Conservation (phyloP, 2,329 filamentous ascomycete species). For the Lecanosticta acicola region DNA sequence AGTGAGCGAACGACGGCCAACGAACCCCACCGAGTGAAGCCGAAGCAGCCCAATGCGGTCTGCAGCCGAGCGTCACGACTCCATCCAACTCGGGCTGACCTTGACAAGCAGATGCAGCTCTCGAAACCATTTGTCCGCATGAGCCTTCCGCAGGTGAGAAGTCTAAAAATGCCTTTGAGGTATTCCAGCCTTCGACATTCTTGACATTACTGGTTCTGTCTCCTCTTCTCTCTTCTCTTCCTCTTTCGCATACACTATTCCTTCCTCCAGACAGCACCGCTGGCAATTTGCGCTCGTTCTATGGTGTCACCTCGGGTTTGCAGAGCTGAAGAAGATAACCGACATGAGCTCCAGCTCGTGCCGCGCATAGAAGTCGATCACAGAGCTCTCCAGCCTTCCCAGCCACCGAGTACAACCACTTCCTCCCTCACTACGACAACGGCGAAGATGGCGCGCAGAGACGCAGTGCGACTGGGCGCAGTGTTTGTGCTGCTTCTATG, state of each 20-base stretch:
- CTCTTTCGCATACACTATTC: background rate
- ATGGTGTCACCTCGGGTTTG: no score
- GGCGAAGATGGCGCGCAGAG: conserved; percentile 6
- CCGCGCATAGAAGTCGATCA: background rate
- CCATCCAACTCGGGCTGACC: background rate
- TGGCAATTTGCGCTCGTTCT: background rate
- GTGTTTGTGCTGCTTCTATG: conserved; percentile 10
- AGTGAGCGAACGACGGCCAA: background rate
- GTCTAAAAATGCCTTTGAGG: background rate
- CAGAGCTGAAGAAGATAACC: background rate
- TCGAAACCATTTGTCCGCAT: background rate
- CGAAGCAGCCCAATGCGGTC: background rate
- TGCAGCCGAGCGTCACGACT: background rate
- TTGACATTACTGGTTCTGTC: no score
- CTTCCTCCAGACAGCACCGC: background rate
- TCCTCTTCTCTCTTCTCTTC: background rate
- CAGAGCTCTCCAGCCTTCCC: conserved; percentile 8
- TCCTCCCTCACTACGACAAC: conserved; percentile 1
- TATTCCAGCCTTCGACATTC: background rate
- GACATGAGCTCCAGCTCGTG: background rate
- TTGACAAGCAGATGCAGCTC: background rate
- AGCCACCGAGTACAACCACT: conserved; percentile 10
- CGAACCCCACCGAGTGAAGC: background rate
- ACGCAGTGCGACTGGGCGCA: conserved; percentile 6
- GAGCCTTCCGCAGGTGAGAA: background rate